Base-by-base conservation (phyloP, 2,329 filamentous ascomycete species). In the Cordyceps militaris region DNA sequence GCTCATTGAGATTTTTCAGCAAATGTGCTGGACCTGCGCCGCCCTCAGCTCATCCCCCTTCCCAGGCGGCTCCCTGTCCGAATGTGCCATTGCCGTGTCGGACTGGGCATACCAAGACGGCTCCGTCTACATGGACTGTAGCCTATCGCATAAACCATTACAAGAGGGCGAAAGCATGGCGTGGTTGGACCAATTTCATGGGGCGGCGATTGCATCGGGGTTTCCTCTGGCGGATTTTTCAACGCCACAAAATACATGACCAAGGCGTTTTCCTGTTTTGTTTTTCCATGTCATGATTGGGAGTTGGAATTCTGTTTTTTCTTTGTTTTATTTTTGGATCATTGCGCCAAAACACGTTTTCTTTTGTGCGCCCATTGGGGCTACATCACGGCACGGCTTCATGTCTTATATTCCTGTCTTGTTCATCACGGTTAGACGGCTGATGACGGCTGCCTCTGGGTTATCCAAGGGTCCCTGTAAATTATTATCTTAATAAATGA, bases 1-100 rank as follows among this genome's bases (percentile, higher is more conserved):
- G 2, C 66, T 73, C 62, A 66, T 71, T 44, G 69, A 72, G 13
- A 65, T 72, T 2, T 64, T 73, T 3, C 70, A 73, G 47, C 70
- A 72, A 52, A 71, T 73, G 70, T 68, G 67, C 10, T 73, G 71
- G 71, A 67, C 65, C 1, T 73, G 69, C 26, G 70, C 70, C 1
- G 64, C 64, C 1, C 63, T 73, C 10, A 72, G 69, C 50, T 62
- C 70, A 1, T 72, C 71, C 1, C 71, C 71, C 0, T 69, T 72
- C 49, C 66, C 66, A 0, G 66, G 65, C 3, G 32, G 48, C 21
- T 61, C 63, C 0, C 44, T 70, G 0, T 70, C 69, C 0, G 70
- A 73, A 52, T 67, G 67, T 19, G 61, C 62, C 8, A 53, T 69
- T 13, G 67, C 70, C 30, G 61, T 73, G 4, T 63, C 67, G 0